Evolutionary conservation across 2,329 filamentous ascomycete species (phyloP), one percentile per base, ranked within the genome.

Genomic region (Fusarium lateritium): DNA sequence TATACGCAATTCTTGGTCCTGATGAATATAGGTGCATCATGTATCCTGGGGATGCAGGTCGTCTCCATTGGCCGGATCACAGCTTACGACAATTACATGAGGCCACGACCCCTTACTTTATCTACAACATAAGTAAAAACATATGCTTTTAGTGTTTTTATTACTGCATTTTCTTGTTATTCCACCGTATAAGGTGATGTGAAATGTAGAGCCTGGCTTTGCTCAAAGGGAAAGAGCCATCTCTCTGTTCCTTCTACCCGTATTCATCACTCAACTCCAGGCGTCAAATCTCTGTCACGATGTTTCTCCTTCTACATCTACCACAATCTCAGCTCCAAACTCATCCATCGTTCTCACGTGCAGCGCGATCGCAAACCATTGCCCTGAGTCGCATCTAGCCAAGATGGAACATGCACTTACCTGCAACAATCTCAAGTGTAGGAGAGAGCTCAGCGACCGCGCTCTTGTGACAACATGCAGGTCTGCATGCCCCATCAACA

Each of bases 401-500:
- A 40, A 19, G 34, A 96, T 97, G 92, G 93, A 97, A 60, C 88
- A 91, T 62, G 82, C 84, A 22, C 82, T 97, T 24, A 87, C 88
- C 36, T 98, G 95, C 83, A 98, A 98, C 77, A 87, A 89, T 28
- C 84, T 94, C 36, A 91, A 90, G 65, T 98, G 95, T 75, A 88
- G 93, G 46, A 83, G 82, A 40, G 87, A 90, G 69, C 85, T 97
- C 34, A 84, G 83, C 34, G 89, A 92, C 40, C 85, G 86, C 66
- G 94, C 94, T 13, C 85, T 97, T 2, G 93, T 97, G 34, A 97
- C 94, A 6, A 96, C 92, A 15, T 98, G 94, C 88, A 94, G 92
- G 93, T 92, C 51, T 28, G 72, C 52, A 7, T 21, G 22, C 38
- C 13, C 10, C 7, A 42, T 26, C 43, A 50, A 10, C 42, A 13